Base-by-base conservation (phyloP, 768 basidiomycete genomes). In the Boletus sp. region DNA sequence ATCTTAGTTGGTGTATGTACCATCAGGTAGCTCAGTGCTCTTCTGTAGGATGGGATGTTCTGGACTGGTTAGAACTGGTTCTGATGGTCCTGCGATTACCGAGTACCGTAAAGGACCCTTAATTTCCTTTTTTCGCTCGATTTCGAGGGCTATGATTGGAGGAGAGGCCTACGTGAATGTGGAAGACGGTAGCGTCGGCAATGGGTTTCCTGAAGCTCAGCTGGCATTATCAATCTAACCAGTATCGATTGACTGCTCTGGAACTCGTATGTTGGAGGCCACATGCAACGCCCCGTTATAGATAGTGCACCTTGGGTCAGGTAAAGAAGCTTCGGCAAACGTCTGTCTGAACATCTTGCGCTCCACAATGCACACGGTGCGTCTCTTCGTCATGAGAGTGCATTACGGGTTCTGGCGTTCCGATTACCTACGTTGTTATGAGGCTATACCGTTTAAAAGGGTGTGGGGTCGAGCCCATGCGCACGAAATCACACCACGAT, bases 361-460 rank as follows among this genome's bases (percentile, higher is more conserved):
- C 42, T 32, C 50, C 53, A 27, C 41, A 37, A 33, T 25, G 25
- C 25, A 25, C 25, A 25, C 25, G 54, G 21, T 51, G 47, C 14
- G 39, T 51, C 45, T 47, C 17, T 53, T 15, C 4, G 2, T 21
- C 58, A 44, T 27, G 39, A 38, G 55, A 40, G 23, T 32, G 29
- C 2, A 27, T 47, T 58, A 35, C 43, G 43, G n/a, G 54, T 43
- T 41, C 37, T 25, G 33, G 37, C 14, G 35, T 41, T 42, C 54
- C 47, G 47, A 44, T 45, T 47, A 25, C 25, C 25, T 25, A 45
- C 47, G 53, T 14, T 19, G 51, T 29, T 30, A 5, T n/a, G 15
- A n/a, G n/a, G n/a, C n/a, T 30, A 4, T 6, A n/a, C 32, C 19
- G 41, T 38, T 44, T 56, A 66, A 70, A 62, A 57, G n/a, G 27